phyloP scores from a whole-genome alignment of 306 rosid genomes.

The Acacia crassicarpa region DNA sequence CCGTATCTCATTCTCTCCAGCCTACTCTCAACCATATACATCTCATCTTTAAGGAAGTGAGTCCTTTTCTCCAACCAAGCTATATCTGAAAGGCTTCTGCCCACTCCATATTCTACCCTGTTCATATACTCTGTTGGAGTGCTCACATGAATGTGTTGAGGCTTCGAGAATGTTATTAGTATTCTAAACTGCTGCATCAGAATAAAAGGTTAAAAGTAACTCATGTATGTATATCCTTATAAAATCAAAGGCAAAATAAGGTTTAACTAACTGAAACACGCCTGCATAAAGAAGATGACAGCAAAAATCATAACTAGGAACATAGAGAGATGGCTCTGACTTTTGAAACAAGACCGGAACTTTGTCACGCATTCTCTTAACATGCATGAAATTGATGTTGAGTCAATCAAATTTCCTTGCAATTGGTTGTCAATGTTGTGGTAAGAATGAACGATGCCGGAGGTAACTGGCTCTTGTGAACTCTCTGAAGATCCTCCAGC shows the following conservation, averaged over 20 bases:
- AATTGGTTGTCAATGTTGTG: conserved; percentile 34
- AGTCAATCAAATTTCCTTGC: conserved; percentile 40
- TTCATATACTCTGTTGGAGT: conserved; percentile 48
- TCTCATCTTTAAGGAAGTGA: conserved; percentile 89
- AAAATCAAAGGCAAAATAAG: conserved; percentile 3
- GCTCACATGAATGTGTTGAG: conserved; percentile 78
- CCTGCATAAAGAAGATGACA: conserved; percentile 94
- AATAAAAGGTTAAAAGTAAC: conserved; percentile 6
- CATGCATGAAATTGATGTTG: conserved; percentile 46
- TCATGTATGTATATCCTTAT: not conserved
- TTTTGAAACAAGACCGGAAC: conserved; percentile 56
- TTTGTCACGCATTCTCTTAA: conserved; percentile 46
- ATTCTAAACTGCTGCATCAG: conserved; percentile 84
- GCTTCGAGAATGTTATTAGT: conserved; percentile 70
- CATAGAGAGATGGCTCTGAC: conserved; percentile 64
- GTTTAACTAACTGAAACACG: conserved; percentile 25
- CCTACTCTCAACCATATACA: conserved; percentile 83
- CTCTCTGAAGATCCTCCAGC: conserved; percentile 50
- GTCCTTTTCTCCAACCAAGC: conserved; percentile 86
- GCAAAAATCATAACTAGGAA: conserved; percentile 58
- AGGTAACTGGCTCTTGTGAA: conserved; percentile 38
- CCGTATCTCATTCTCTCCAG: conserved; percentile 83
- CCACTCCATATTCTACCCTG: conserved; percentile 42
- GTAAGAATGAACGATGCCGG: conserved; percentile 30
- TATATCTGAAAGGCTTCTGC: conserved; percentile 54